Conservation (phyloP, 108 stramenopile species). For the Cyclotella baltica region DNA sequence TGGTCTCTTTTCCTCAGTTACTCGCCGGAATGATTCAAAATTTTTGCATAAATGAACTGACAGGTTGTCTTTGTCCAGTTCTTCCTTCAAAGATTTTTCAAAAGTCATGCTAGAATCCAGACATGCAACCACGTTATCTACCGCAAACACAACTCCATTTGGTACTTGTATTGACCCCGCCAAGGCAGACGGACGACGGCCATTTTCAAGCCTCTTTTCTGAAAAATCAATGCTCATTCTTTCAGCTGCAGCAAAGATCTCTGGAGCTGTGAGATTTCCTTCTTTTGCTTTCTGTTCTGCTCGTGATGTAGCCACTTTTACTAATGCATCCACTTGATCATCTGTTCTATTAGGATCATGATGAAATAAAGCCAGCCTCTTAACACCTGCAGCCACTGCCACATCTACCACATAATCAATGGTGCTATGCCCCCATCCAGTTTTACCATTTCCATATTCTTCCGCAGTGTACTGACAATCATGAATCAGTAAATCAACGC, state of each 20-base stretch:
- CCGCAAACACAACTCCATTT: not conserved
- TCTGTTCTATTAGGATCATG: conserved; percentile 43
- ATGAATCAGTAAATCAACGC: conserved; percentile 38
- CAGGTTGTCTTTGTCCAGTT: conserved; percentile 19
- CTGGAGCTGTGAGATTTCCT: not conserved
- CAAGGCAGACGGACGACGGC: not conserved
- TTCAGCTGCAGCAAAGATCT: conserved; percentile 21
- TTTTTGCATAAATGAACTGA: conserved; percentile 7
- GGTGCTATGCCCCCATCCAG: conserved; percentile 43
- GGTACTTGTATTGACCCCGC: not conserved
- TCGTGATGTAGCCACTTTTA: conserved; percentile 18
- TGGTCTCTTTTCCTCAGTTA: conserved; percentile 9
- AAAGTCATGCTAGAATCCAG: conserved; percentile 16
- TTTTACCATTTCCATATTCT: conserved; percentile 31
- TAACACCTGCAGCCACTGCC: conserved; percentile 32
- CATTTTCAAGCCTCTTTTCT: not conserved
- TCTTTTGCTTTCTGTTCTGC: not conserved
- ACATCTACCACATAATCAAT: conserved; percentile 49
- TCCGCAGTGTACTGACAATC: conserved; percentile 40
- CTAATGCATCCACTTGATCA: conserved; percentile 40
- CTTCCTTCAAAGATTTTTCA: not conserved
- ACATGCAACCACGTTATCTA: conserved; percentile 9
- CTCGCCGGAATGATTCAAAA: not conserved
- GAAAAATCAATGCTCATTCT: not conserved
- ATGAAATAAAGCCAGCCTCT: conserved; percentile 41